phyloP scores from a whole-genome alignment of 495 filamentous ascomycete species.

The Halenospora varia region DNA sequence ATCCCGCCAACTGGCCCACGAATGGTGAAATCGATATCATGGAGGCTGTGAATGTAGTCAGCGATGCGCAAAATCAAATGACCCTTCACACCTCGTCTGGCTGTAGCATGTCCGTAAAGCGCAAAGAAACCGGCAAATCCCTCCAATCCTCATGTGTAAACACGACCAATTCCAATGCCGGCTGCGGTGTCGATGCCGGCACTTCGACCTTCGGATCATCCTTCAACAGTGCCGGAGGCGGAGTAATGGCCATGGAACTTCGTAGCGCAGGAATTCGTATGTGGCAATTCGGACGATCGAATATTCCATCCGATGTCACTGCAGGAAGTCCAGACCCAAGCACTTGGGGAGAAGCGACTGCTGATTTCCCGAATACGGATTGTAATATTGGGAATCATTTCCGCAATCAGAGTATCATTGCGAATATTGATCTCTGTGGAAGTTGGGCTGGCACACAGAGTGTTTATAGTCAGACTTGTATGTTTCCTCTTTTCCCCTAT shows the following conservation, averaged over 20 bases:
- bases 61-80: conserved; percentile 50
- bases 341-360: conserved; percentile 54
- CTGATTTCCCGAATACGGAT: conserved; percentile 50
- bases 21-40: conserved; percentile 73
- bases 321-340: conserved; percentile 49
- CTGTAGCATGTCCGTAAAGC: conserved; percentile 51
- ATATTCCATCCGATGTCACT: conserved; percentile 49
- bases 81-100: conserved; percentile 60
- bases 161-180: conserved; percentile 34
- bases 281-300: conserved; percentile 53
- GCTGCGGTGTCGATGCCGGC: conserved; percentile 25
- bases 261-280: conserved; percentile 53
- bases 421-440: conserved; percentile 68
- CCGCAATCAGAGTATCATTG: conserved; percentile 59
- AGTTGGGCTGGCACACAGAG: conserved; percentile 48
- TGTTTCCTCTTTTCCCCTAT: conserved; percentile 24
- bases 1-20: conserved; percentile 59
- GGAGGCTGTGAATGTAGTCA: conserved; percentile 62
- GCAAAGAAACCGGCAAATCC: conserved; percentile 40
- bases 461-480: conserved; percentile 30
- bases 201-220: conserved; percentile 44
- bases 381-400: conserved; percentile 63
- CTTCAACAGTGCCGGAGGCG: conserved; percentile 57
- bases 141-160: conserved; percentile 48
- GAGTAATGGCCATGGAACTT: conserved; percentile 65